Evolutionary conservation across 176 grass and related monocot genomes (phyloP).

Genomic region (Eremochloa ophiuroides): DNA sequence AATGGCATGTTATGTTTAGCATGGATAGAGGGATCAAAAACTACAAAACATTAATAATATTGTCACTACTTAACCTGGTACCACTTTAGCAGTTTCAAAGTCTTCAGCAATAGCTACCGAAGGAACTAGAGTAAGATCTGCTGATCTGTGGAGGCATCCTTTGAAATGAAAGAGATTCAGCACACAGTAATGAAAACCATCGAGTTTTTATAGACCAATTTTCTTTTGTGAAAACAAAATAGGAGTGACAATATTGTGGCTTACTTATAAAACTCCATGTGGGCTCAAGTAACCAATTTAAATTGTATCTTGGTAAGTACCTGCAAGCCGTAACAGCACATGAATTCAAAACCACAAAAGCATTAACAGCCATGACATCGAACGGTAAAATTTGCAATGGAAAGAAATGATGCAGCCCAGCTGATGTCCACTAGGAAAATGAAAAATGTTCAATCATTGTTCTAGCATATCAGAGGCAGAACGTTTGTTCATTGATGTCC

Average conservation of each 20-base stretch:
- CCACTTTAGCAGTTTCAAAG: slow-evolving; percentile 75
- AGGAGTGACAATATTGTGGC: slow-evolving; percentile 8
- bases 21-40: slow-evolving; percentile 5
- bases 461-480: background rate
- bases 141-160: slow-evolving; percentile 89
- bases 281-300: slow-evolving; percentile 93
- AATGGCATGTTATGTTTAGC: slow-evolving; percentile 14
- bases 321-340: slow-evolving; percentile 42
- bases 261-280: slow-evolving; percentile 95
- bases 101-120: slow-evolving; percentile 86
- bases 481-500: slow-evolving; percentile 3
- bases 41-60: slow-evolving; percentile 8
- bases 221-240: slow-evolving; percentile 4
- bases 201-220: background rate
- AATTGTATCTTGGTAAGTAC: slow-evolving; percentile 93
- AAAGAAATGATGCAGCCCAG: background rate
- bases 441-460: background rate
- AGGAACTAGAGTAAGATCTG: slow-evolving; percentile 90
- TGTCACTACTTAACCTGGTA: slow-evolving; percentile 56
- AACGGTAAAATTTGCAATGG: background rate
- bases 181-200: slow-evolving; percentile 14
- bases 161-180: slow-evolving; percentile 34
- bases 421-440: background rate
- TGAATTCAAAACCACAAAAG: slow-evolving; percentile 19
- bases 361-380: background rate